phyloP scores from a whole-genome alignment of 495 filamentous ascomycete species.

The Aspergillus avenaceus region DNA sequence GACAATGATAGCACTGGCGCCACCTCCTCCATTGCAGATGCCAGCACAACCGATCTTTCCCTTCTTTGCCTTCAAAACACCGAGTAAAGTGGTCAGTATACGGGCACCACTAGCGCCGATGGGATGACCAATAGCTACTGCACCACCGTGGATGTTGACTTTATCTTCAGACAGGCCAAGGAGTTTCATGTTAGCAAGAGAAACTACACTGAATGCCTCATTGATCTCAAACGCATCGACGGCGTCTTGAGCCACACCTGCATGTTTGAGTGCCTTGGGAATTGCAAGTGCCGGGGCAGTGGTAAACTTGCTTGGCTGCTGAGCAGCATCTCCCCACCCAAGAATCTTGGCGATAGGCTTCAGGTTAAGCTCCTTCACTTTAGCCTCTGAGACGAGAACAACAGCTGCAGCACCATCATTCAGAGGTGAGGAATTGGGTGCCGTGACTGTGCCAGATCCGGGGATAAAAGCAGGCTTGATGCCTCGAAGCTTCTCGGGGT shows the following conservation, averaged over 20 bases:
- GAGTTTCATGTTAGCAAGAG: conserved; percentile 90
- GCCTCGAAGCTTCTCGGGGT: conserved; percentile 80
- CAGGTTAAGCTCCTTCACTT: conserved; percentile 80
- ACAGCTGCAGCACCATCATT: conserved; percentile 91
- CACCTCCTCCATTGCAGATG: conserved; percentile 97
- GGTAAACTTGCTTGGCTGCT: conserved; percentile 89
- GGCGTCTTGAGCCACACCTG: conserved; percentile 64
- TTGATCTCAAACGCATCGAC: conserved; percentile 98
- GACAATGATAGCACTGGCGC: conserved; percentile 85
- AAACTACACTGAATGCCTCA: conserved; percentile 96
- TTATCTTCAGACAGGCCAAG: conserved; percentile 74
- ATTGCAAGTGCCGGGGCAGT: conserved; percentile 92
- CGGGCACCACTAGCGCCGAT: conserved; percentile 90
- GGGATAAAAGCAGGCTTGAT: conserved; percentile 85
- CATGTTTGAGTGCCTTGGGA: conserved; percentile 93
- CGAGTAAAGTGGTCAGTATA: conserved; percentile 85
- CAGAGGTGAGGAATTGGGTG: conserved; percentile 94
- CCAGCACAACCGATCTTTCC: conserved; percentile 90
- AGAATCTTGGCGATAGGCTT: conserved; percentile 93
- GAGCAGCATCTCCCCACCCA: conserved; percentile 92
- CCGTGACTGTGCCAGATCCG: conserved; percentile 80
- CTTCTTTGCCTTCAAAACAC: conserved; percentile 83
- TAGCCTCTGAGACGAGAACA: conserved; percentile 85
- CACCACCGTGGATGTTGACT: conserved; percentile 93
- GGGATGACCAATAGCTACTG: conserved; percentile 93